Percentiles rank a stretch among this genome's conserved stretches.
phyloP scores from a whole-genome alignment of 1,284 basidiomycete genomes.

The Caloboletus inedulis region DNA sequence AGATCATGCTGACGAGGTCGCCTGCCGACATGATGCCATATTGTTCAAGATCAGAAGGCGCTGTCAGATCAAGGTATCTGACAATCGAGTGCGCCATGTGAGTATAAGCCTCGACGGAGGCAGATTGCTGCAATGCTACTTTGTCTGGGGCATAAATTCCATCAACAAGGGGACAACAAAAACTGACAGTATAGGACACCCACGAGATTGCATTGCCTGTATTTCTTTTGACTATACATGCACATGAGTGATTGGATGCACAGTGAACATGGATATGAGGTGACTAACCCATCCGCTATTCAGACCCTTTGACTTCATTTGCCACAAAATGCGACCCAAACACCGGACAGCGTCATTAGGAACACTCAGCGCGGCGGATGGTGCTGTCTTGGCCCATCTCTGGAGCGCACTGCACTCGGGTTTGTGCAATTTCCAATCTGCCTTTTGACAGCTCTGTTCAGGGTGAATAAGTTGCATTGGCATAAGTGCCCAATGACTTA shows the following conservation, averaged over 20 bases:
- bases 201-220: constrained; percentile 74
- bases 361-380: constrained; percentile 45
- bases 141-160: constrained; percentile 43
- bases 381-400: constrained; percentile 50
- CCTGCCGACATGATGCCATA: constrained; percentile 55
- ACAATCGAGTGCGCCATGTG: constrained; percentile 70
- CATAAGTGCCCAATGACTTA: constrained; percentile 30
- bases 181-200: constrained; percentile 25
- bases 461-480: not conserved
- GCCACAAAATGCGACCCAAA: constrained; percentile 74
- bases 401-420: constrained; percentile 71
- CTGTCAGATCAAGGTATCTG: constrained; percentile 58
- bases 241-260: not conserved
- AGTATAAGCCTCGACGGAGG: constrained; percentile 54
- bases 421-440: constrained; percentile 77
- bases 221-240: constrained; percentile 58
- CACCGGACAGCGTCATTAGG: constrained; percentile 75
- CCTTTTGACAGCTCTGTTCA: constrained; percentile 67
- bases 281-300: constrained; percentile 59
- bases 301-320: constrained; percentile 50
- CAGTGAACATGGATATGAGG: not conserved
- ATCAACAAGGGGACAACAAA: constrained; percentile 1
- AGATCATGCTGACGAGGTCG: constrained; percentile 68
- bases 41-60: constrained; percentile 53
- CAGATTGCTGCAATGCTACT: constrained; percentile 39